Evolutionary conservation across 306 rosid genomes (phyloP).

Genomic region (Vigna reflexopilosa): DNA sequence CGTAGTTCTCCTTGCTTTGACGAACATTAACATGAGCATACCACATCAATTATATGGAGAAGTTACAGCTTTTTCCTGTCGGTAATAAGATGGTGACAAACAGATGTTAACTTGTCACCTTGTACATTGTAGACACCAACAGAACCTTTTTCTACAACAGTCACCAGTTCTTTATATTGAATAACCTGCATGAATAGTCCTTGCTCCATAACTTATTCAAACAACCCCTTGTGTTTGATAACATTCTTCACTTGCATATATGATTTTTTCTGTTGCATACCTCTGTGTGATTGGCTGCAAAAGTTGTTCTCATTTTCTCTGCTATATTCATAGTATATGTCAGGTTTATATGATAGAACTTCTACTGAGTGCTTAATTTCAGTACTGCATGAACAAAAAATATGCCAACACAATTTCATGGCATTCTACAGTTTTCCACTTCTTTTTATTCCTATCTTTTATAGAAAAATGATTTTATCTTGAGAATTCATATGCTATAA

Average conservation of each 20-base stretch:
- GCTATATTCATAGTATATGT: constrained; percentile 22
- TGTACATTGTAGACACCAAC: neutral
- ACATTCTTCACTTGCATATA: neutral
- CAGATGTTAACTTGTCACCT: neutral
- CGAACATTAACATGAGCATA: constrained; percentile 13
- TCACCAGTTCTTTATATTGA: neutral
- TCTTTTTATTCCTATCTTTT: neutral
- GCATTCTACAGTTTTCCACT: constrained; percentile 15
- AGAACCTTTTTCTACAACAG: neutral
- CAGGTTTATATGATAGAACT: neutral
- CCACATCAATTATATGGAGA: constrained; percentile 23
- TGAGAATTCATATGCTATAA: neutral
- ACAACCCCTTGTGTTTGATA: neutral
- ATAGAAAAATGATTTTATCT: neutral
- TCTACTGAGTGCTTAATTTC: neutral
- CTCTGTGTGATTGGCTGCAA: constrained; percentile 18
- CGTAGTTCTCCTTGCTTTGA: constrained; percentile 14
- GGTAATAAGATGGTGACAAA: constrained; percentile 18
- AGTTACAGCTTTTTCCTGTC: constrained; percentile 7
- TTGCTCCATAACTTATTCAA: constrained; percentile 7
- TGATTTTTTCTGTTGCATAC: constrained; percentile 14
- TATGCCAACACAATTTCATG: neutral
- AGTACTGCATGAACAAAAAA: neutral
- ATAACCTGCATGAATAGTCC: constrained; percentile 9
- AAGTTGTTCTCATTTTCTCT: constrained; percentile 3